Evolutionary conservation across 1,284 basidiomycete species (phyloP).

Genomic region (Malassezia sp.): DNA sequence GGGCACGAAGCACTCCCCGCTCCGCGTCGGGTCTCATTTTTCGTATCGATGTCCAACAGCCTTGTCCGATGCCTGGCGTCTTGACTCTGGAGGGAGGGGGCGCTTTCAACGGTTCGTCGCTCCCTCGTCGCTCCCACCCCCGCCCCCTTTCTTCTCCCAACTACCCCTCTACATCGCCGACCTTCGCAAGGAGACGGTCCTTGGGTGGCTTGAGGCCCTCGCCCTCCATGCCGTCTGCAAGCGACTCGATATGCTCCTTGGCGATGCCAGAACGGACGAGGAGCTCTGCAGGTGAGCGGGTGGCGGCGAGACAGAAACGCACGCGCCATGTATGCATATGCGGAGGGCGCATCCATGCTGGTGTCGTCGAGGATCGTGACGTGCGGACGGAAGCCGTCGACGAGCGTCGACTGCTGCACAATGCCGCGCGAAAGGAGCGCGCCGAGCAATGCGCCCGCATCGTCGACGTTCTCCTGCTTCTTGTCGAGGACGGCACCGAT

Average conservation of each 20-base stretch:
- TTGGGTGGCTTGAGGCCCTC: slow-evolving; percentile 42
- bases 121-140: no score
- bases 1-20: no score
- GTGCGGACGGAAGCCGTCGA: slow-evolving; percentile 56
- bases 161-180: slow-evolving; percentile 17
- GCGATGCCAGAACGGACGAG: slow-evolving; percentile 26
- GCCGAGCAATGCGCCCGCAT: slow-evolving; percentile 40
- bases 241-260: slow-evolving; percentile 34
- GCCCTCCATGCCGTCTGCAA: slow-evolving; percentile 38
- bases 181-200: slow-evolving; percentile 43
- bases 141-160: no score
- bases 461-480: slow-evolving; percentile 70
- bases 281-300: no score
- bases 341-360: slow-evolving; percentile 75
- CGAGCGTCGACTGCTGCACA: slow-evolving; percentile 52
- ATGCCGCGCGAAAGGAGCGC: slow-evolving; percentile 26
- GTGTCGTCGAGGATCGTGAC: slow-evolving; percentile 73
- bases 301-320: no score
- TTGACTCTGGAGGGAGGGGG: no score
- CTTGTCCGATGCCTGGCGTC: no score
- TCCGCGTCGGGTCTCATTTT: no score
- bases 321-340: slow-evolving; percentile 64
- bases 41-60: no score
- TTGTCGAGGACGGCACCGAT: slow-evolving; percentile 62
- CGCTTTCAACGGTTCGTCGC: no score